Base-by-base conservation (phyloP, 306 rosid species). In the Lablab purpureus region DNA sequence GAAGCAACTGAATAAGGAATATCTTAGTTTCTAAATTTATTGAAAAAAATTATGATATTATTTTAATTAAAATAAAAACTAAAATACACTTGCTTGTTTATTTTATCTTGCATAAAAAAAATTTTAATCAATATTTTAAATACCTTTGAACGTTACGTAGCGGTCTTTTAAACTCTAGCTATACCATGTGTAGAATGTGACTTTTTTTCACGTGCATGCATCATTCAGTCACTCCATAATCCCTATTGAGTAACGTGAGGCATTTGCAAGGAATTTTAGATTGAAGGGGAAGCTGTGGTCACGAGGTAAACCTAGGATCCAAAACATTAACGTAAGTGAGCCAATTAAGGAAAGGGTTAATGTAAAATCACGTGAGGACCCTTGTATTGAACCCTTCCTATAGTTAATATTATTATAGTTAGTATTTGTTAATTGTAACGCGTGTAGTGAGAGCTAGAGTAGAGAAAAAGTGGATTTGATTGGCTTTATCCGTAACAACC, bases 321-420 rank as follows among this genome's bases (percentile, higher is more conserved):
- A 23, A 66, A 64, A 65, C 40, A 80, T n/a, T 18, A 66, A 66
- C 49, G 18, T 3, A 64, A 8, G 4, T 34, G 25, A 63, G 46
- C 17, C 1, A 17, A n/a, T 27, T 65, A 65, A 36, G 28, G 30
- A 17, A 43, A 3, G 34, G 19, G 2, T 46, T 43, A 80, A 82
- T 73, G 77, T 5, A 68, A 85, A 60, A 41, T n/a, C 60, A 18
- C 19, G 63, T 79, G 87, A 30, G 87, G 79, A 4, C 65, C 67
- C 52, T 74, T 85, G 51, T 80, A 77, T 65, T 70, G 15, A 45
- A 46, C 83, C 7, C 0, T 8, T 63, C 36, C 9, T 7, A 6
- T 12, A 37, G 18, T 18, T 62, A 14, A n/a, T n/a, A n/a, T n/a
- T 36, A 10, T 25, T 58, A 28, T n/a, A 27, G 34, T 21, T 52